These are phyloP conservation scores for Lodderomyces oxycetoniae DNA, from an alignment of 1,139 yeast genomes.

Conservation along the genomic window DNA sequence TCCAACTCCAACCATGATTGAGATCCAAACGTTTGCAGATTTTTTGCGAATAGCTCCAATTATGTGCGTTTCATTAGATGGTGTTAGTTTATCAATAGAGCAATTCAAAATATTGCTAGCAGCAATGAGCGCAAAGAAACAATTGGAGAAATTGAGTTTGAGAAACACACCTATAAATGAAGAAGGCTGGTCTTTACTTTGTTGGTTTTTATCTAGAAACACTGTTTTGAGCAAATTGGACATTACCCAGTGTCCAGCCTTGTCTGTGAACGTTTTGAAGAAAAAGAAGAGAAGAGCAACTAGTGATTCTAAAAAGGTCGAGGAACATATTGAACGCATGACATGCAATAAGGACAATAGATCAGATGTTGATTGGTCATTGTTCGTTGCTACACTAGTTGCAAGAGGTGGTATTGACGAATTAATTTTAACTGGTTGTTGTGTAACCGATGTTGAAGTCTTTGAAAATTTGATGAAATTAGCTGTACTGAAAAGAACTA, in stretches of 20 bases:
- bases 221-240: constrained; percentile 54
- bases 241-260: constrained; percentile 65
- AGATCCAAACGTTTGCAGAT: constrained; percentile 69
- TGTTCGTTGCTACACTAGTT: constrained; percentile 62
- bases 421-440: constrained; percentile 66
- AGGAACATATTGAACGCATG: constrained; percentile 48
- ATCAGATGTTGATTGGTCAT: constrained; percentile 72
- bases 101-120: constrained; percentile 62
- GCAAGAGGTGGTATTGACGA: constrained; percentile 73
- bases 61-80: constrained; percentile 64
- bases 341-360: constrained; percentile 52
- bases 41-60: constrained; percentile 72
- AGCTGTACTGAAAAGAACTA: constrained; percentile 49
- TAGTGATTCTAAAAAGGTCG: constrained; percentile 20
- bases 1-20: constrained; percentile 71
- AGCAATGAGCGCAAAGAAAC: constrained; percentile 56
- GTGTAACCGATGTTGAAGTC: constrained; percentile 50
- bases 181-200: constrained; percentile 67
- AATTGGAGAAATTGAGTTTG: constrained; percentile 61
- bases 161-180: constrained; percentile 66
- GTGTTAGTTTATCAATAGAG: constrained; percentile 57
- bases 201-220: constrained; percentile 66
- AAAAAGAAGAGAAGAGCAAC: constrained; percentile 23
- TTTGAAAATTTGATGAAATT: constrained; percentile 55
- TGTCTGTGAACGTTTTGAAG: constrained; percentile 54